Percentiles rank a stretch among this genome's conserved stretches.
These are phyloP conservation scores for Trametes cingulata DNA, from an alignment of 768 basidiomycete species.

Conservation along the genomic window DNA sequence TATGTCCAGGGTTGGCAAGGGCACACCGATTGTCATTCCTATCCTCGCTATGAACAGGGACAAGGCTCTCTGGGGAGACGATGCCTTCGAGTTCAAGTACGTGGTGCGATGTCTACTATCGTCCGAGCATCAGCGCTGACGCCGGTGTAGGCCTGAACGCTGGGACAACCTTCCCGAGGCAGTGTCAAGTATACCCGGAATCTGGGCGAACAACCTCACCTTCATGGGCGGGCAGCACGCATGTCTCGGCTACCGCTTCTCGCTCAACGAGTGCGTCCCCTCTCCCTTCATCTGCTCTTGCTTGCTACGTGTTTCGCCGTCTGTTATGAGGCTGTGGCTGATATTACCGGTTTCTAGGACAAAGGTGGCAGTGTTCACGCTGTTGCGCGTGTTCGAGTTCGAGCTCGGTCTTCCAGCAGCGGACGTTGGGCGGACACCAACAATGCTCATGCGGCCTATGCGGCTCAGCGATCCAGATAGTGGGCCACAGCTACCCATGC, in stretches of 20 bases:
- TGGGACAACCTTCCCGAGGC: slow-evolving; percentile 56
- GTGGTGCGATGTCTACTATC: slow-evolving; percentile 4
- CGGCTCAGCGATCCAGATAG: slow-evolving; percentile 15
- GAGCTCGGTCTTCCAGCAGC: slow-evolving; percentile 28
- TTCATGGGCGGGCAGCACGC: slow-evolving; percentile 66
- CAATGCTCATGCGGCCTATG: slow-evolving; percentile 25
- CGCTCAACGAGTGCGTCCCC: slow-evolving; percentile 53
- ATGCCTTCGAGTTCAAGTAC: slow-evolving; percentile 60
- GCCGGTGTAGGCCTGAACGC: slow-evolving; percentile 53
- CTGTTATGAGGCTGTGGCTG: too few relatives aligned
- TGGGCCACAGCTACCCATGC: slow-evolving; percentile 26
- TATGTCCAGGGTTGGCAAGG: slow-evolving; percentile 26
- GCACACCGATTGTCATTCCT: slow-evolving; percentile 44
- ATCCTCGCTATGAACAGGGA: slow-evolving; percentile 54
- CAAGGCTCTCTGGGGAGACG: slow-evolving; percentile 59
- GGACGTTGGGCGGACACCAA: slow-evolving; percentile 23
- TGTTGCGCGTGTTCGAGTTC: slow-evolving; percentile 33
- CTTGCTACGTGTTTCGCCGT: neutral
- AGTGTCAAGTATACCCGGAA: slow-evolving; percentile 51
- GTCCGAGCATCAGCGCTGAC: neutral
- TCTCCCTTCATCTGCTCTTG: neutral
- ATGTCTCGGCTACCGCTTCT: slow-evolving; percentile 69
- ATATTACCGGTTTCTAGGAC: too few relatives aligned
- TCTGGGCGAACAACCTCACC: slow-evolving; percentile 58
- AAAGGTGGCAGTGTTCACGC: slow-evolving; percentile 25